A percentile compares a stretch with the other conserved stretches of the same genome.
Conservation (phyloP, 2,329 filamentous ascomycete genomes). For the Cladosporium halotolerans region DNA sequence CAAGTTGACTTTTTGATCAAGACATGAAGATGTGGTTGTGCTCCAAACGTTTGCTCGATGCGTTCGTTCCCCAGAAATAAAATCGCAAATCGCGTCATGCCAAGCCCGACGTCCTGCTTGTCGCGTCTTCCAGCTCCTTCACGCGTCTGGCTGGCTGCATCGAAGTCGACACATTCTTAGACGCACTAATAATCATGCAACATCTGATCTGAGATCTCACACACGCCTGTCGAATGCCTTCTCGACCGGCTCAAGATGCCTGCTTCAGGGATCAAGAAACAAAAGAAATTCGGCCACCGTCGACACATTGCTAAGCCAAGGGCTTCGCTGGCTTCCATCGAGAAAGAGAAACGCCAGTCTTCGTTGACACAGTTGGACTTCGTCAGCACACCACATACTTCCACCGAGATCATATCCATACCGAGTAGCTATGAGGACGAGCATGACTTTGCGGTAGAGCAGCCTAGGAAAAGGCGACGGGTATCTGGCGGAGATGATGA, state of each 20-base stretch:
- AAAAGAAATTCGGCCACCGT: constrained; percentile 5
- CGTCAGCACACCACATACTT: constrained; percentile 8
- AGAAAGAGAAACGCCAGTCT: constrained; percentile 11
- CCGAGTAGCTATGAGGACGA: neutral
- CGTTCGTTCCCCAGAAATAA: no score
- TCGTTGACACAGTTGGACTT: constrained; percentile 13
- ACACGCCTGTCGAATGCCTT: neutral
- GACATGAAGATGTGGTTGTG: no score
- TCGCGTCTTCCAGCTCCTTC: neutral
- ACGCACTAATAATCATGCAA: neutral
- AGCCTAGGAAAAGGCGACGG: constrained; percentile 7
- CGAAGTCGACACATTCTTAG: no score
- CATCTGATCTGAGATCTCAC: neutral
- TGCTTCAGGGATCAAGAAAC: constrained; percentile 4
- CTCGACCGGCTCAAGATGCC: neutral
- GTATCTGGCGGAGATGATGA: neutral
- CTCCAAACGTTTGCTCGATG: no score
- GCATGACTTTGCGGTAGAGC: neutral
- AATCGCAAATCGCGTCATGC: no score
- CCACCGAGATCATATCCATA: neutral
- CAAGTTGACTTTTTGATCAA: no score
- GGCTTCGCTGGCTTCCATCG: neutral
- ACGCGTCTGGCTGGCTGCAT: neutral
- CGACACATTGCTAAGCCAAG: constrained; percentile 7
- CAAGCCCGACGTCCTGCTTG: no score